Evolutionary conservation across 768 basidiomycete genomes (phyloP).

Genomic region (Aureoboletus auriporus): DNA sequence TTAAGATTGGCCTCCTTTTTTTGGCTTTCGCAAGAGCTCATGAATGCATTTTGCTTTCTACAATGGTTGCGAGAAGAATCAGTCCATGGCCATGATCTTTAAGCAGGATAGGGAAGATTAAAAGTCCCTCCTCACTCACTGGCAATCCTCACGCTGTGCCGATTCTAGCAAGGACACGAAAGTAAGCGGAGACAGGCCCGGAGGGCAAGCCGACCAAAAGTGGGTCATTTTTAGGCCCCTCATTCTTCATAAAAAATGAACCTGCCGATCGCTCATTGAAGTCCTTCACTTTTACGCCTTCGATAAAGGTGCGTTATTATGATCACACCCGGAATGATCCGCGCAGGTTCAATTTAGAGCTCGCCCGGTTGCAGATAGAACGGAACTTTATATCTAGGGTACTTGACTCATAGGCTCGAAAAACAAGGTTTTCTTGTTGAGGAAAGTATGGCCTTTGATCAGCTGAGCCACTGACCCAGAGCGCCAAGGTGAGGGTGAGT

Average conservation of each 20-base stretch:
- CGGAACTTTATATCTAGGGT: constrained; percentile 20
- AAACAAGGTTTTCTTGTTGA: constrained; percentile 17
- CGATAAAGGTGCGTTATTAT: neutral
- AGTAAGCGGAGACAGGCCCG: too few relatives aligned
- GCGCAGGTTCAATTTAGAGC: constrained; percentile 13
- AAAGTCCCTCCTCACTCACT: too few relatives aligned
- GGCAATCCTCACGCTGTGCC: too few relatives aligned
- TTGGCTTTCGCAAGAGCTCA: too few relatives aligned
- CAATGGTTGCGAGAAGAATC: too few relatives aligned
- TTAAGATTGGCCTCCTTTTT: too few relatives aligned
- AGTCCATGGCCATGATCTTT: too few relatives aligned
- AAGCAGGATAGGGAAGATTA: too few relatives aligned
- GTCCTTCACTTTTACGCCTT: constrained; percentile 16
- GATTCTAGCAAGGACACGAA: neutral
- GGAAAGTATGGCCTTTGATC: constrained; percentile 8
- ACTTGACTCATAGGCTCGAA: constrained; percentile 12
- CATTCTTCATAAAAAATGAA: constrained; percentile 1
- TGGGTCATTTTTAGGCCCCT: constrained; percentile 3
- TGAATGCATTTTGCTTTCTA: too few relatives aligned
- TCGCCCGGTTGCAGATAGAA: constrained; percentile 18
- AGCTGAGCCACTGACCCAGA: constrained; percentile 6
- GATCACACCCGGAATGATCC: constrained; percentile 26
- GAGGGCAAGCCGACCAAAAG: neutral
- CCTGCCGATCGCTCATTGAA: constrained; percentile 11
- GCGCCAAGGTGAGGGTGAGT: neutral